phyloP scores from a whole-genome alignment of 257 asterid species.

The Solanum neorickii region DNA sequence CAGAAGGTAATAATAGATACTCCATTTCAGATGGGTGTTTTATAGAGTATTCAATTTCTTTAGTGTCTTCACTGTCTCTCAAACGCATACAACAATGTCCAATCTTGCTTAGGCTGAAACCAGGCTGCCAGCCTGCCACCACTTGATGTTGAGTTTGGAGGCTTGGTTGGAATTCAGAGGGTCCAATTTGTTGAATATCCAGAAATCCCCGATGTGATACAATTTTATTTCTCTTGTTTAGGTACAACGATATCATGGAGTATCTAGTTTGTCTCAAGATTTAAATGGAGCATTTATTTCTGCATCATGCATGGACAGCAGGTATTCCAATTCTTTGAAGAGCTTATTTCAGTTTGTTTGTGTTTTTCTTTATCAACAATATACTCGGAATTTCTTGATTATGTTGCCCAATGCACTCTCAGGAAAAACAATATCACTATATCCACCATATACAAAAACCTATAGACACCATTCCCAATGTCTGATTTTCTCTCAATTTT shows the following conservation, averaged over 20 bases:
- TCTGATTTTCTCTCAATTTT: neutral
- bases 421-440: neutral
- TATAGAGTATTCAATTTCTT: neutral
- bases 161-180: neutral
- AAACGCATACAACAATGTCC: neutral
- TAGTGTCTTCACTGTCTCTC: neutral
- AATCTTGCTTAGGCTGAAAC: neutral
- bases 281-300: slow-evolving; percentile 66
- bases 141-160: neutral
- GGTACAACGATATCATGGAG: slow-evolving; percentile 65
- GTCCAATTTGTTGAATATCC: neutral
- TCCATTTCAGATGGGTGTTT: neutral
- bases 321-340: slow-evolving; percentile 24
- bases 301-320: slow-evolving; percentile 94
- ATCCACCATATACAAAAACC: neutral
- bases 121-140: neutral
- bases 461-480: neutral
- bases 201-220: neutral
- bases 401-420: neutral
- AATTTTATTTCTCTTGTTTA: slow-evolving; percentile 9
- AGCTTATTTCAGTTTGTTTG: neutral
- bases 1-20: slow-evolving; percentile 30
- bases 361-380: neutral
- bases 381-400: neutral
- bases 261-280: slow-evolving; percentile 90